A percentile compares a stretch with the other conserved stretches of the same genome.
Conservation (phyloP, 208 protist species). For the Tritrichomonas foetus region DNA sequence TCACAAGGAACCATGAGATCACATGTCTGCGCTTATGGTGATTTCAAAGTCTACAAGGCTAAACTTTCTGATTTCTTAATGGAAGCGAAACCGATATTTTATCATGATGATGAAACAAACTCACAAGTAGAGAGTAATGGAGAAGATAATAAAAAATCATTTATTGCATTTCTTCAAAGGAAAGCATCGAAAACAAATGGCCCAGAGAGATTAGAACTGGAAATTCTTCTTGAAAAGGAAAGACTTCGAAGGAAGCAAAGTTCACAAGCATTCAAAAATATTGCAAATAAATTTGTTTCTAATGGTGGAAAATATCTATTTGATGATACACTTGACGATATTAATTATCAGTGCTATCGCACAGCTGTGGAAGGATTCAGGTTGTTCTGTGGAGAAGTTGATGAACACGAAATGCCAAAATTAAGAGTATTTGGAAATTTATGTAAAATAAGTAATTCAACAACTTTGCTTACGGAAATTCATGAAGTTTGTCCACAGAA, state of each 20-base stretch:
- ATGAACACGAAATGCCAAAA: background rate
- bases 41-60: background rate
- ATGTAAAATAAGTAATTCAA: background rate
- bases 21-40: background rate
- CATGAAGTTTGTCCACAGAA: background rate
- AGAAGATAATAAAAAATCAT: background rate
- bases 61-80: too few relatives aligned
- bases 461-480: background rate
- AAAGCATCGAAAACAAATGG: too few relatives aligned
- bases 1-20: background rate
- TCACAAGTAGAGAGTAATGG: background rate
- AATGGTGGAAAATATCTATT: background rate
- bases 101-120: background rate
- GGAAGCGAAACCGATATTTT: too few relatives aligned
- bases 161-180: background rate
- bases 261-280: background rate
- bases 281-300: background rate
- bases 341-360: background rate
- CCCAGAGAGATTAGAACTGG: background rate
- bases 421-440: background rate
- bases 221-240: background rate
- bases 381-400: background rate
- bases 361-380: constrained; percentile 12
- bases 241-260: background rate
- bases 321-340: background rate